Evolutionary conservation across 345 rosid genomes (phyloP).

Genomic region (Turritis glabra): DNA sequence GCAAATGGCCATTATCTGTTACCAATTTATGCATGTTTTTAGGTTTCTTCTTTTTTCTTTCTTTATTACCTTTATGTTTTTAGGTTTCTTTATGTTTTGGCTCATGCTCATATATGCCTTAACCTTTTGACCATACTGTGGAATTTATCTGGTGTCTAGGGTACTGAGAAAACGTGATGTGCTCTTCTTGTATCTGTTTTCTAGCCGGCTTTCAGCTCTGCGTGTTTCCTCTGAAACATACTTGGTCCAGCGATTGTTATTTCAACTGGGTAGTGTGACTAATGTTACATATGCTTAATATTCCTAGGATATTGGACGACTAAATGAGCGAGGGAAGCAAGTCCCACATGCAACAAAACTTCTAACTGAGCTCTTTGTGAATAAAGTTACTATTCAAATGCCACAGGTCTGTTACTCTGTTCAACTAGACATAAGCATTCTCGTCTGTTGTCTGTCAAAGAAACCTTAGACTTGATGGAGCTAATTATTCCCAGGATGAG

Average conservation of each 20-base stretch:
- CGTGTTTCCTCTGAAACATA: background rate
- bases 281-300: background rate
- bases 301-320: slow-evolving; percentile 81
- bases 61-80: no score
- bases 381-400: slow-evolving; percentile 83
- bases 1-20: no score
- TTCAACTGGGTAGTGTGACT: slow-evolving; percentile 11
- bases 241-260: background rate
- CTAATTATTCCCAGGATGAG: slow-evolving; percentile 63
- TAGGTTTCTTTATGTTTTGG: no score
- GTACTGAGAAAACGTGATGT: no score
- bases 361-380: slow-evolving; percentile 78
- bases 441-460: slow-evolving; percentile 16
- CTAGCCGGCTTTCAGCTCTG: slow-evolving; percentile 9
- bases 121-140: no score
- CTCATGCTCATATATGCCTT: no score
- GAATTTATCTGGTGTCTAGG: no score
- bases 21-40: no score
- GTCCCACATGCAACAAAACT: slow-evolving; percentile 67
- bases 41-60: no score
- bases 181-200: no score
- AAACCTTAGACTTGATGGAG: slow-evolving; percentile 13
- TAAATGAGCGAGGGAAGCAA: slow-evolving; percentile 78
- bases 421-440: slow-evolving; percentile 1
- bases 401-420: slow-evolving; percentile 68